Evolutionary conservation across 2,329 filamentous ascomycete species (phyloP), one percentile per base, ranked within the genome.

Genomic region (Sclerotinia sclerotiorum): DNA sequence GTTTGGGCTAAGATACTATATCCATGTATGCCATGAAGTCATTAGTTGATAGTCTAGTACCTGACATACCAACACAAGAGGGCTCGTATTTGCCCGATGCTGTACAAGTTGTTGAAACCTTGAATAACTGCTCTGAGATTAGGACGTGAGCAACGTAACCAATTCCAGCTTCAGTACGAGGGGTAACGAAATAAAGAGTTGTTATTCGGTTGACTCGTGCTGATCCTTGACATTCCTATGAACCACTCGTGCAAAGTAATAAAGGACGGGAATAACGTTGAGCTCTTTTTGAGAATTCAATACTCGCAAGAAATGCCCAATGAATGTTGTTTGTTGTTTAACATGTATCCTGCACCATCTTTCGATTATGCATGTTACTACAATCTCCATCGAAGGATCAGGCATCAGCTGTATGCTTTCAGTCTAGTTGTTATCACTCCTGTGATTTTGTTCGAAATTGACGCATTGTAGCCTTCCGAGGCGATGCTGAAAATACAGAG

Each of bases 1-100:
- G 29, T 48, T 21, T 49, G 58, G 19, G 21, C 21, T 24, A 29
- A 35, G 58, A 49, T 35, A n/a, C 44, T 19, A 49, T 39, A 49
- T 62, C 44, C 44, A 62, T 62, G 58, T 51, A 35, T 62, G 27
- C 6, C 10, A 51, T 62, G 58, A 62, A 62, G 58, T 39, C 44
- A 62, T 62, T 49, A 35, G 49, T 51, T 62, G 15, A 24, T 49
- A 62, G 49, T 32, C 27, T 24, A 62, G 13, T 17, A 24, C 46
- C n/a, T 49, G 29, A 35, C 24, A 35, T 35, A 24, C 13, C 46
- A 49, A 62, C 7, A 62, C 10, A 24, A 57, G 35, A 24, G 13
- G n/a, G 46, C 29, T 27, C 24, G 4, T 24, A 39, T 13, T 39
- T 7, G 17, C 24, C 32, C 54, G 19, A 62, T 39, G 29, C n/a